These are phyloP conservation scores for Vanderwaltozyma tropicalis DNA, from an alignment of 805 yeast genomes.

Conservation along the genomic window DNA sequence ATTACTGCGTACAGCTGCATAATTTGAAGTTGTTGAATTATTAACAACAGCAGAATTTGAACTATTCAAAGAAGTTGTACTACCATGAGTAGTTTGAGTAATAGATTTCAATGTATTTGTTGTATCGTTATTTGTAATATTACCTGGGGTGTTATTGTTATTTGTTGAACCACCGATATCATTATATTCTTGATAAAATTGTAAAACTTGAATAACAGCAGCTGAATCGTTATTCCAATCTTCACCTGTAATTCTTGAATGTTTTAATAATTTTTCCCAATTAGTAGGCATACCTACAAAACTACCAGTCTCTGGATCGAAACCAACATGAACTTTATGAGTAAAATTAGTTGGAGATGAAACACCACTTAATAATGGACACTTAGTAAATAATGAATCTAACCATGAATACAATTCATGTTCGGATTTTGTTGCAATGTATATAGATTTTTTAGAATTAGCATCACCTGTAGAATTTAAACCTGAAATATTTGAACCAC, in stretches of 20 bases:
- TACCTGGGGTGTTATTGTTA: constrained; percentile 2
- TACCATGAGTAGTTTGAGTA: neutral
- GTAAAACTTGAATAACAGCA: constrained; percentile 86
- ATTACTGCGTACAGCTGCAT: neutral
- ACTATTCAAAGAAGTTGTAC: neutral
- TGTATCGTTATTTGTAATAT: constrained; percentile 1
- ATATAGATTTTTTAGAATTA: constrained; percentile 46
- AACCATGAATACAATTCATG: constrained; percentile 82
- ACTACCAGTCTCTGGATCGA: constrained; percentile 74
- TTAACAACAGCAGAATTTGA: neutral
- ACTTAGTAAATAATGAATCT: constrained; percentile 72
- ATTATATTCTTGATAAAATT: constrained; percentile 50
- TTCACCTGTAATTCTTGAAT: constrained; percentile 80
- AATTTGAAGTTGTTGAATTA: neutral
- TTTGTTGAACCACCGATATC: constrained; percentile 12
- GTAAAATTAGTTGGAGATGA: constrained; percentile 92
- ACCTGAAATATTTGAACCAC: constrained; percentile 1
- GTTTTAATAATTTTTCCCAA: constrained; percentile 79
- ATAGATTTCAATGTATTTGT: neutral
- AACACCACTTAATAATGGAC: constrained; percentile 55
- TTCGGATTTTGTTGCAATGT: constrained; percentile 66
- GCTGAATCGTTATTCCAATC: constrained; percentile 92
- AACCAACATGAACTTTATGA: constrained; percentile 84
- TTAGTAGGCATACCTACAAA: constrained; percentile 90
- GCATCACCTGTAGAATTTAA: constrained; percentile 7